A percentile compares a stretch with the other conserved stretches of the same genome.
Conservation (phyloP, 371 early-diverging fungal species). For the Rhizopus sp. region DNA sequence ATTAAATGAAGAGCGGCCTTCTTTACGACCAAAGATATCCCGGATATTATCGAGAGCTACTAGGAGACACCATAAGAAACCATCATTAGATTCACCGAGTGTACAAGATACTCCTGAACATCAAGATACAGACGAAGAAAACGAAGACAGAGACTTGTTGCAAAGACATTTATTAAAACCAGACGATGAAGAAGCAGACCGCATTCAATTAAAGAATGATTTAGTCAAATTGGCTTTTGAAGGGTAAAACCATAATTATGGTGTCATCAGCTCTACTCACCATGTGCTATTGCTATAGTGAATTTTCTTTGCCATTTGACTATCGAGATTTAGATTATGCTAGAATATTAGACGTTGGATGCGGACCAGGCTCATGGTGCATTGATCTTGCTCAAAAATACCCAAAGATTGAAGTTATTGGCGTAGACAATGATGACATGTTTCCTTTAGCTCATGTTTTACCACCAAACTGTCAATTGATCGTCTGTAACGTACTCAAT, state of each 20-base stretch:
- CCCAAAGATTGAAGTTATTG: constrained; percentile 31
- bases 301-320: constrained; percentile 31
- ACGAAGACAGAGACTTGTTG: not conserved
- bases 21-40: constrained; percentile 13
- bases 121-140: not conserved
- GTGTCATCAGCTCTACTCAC: not conserved
- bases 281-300: constrained; percentile 14
- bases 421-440: constrained; percentile 35
- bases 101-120: constrained; percentile 1
- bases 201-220: constrained; percentile 38
- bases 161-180: constrained; percentile 16
- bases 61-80: not conserved
- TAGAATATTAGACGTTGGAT: constrained; percentile 32
- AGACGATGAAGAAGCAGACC: constrained; percentile 40
- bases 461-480: constrained; percentile 32
- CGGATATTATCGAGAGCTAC: constrained; percentile 25
- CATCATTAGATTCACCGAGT: not conserved
- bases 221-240: constrained; percentile 40
- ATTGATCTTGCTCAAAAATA: constrained; percentile 34
- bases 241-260: constrained; percentile 23
- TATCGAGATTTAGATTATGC: constrained; percentile 18
- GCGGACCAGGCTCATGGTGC: constrained; percentile 43
- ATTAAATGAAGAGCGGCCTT: constrained; percentile 9
- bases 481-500: constrained; percentile 27
- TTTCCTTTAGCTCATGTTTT: constrained; percentile 29